Percentiles rank a stretch among this genome's conserved stretches.
Evolutionary conservation across 768 basidiomycete genomes (phyloP).

Genomic region (Boletus rufocinnamomeus): DNA sequence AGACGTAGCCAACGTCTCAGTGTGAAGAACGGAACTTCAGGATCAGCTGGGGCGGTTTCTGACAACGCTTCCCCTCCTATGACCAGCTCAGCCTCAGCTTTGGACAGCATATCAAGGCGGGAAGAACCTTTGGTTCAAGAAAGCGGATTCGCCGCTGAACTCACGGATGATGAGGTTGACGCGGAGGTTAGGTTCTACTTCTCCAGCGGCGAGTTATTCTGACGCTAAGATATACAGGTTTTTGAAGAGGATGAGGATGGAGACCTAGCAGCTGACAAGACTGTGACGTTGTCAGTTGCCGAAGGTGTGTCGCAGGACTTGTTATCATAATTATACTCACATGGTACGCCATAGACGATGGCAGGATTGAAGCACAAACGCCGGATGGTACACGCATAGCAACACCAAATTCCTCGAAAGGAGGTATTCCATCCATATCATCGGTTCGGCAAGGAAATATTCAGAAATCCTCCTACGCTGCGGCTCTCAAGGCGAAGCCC

Average conservation of each 20-base stretch:
- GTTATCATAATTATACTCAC: slow-evolving; percentile 8
- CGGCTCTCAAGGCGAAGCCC: slow-evolving; percentile 90
- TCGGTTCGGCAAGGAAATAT: slow-evolving; percentile 35
- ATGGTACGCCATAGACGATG: slow-evolving; percentile 63
- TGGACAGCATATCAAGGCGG: slow-evolving; percentile 25
- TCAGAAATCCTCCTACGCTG: slow-evolving; percentile 78
- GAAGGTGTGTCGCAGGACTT: slow-evolving; percentile 54
- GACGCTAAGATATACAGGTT: slow-evolving; percentile 44
- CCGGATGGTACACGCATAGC: slow-evolving; percentile 94
- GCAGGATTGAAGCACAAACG: slow-evolving; percentile 94
- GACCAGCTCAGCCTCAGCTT: slow-evolving; percentile 31
- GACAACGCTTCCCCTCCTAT: slow-evolving; percentile 20
- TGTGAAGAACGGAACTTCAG: slow-evolving; percentile 53
- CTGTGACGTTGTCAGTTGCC: slow-evolving; percentile 78
- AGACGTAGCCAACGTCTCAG: slow-evolving; percentile 84
- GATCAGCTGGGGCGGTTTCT: slow-evolving; percentile 16
- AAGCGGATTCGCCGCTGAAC: slow-evolving; percentile 67
- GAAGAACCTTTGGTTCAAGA: slow-evolving; percentile 62
- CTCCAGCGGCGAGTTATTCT: slow-evolving; percentile 5
- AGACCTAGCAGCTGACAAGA: slow-evolving; percentile 76
- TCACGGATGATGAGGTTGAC: slow-evolving; percentile 84
- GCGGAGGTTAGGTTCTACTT: slow-evolving; percentile 51
- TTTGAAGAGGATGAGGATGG: slow-evolving; percentile 86
- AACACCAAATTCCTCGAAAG: slow-evolving; percentile 70
- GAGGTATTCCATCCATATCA: slow-evolving; percentile 41